Percentiles rank a stretch among this genome's conserved stretches.
phyloP scores from a whole-genome alignment of 75 land plant species.

The Cryptomeria japonica region DNA sequence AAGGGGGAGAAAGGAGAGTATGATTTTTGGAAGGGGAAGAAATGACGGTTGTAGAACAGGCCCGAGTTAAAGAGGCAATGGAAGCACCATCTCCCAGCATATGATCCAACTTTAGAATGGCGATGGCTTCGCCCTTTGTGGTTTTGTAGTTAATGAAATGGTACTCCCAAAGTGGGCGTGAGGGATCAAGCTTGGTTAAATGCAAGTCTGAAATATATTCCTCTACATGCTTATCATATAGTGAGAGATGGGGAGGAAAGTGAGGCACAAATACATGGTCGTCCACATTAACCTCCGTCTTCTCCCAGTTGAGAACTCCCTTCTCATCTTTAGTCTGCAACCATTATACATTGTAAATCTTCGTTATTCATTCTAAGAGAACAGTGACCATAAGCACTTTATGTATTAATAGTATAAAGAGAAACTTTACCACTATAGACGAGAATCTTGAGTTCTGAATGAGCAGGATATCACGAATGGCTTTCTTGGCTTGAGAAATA shows the following conservation, averaged over 20 bases:
- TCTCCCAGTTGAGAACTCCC: background rate
- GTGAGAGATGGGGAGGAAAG: background rate
- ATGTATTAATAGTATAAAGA: no score
- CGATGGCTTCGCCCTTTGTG: conserved; percentile 36
- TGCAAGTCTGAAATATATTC: conserved; percentile 49
- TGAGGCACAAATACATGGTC: background rate
- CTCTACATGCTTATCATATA: conserved; percentile 37
- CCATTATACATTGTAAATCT: no score
- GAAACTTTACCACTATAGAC: no score
- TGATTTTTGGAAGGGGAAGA: conserved; percentile 18
- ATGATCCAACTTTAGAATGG: conserved; percentile 69
- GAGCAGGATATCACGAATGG: no score
- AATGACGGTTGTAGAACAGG: conserved; percentile 47
- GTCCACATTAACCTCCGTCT: background rate
- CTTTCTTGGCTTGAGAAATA: no score
- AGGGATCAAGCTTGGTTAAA: conserved; percentile 30
- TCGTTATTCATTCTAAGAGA: no score
- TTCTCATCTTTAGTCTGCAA: no score
- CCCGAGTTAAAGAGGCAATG: conserved; percentile 70
- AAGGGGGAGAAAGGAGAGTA: background rate
- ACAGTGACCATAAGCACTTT: no score
- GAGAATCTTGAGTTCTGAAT: no score
- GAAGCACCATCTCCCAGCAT: conserved; percentile 82
- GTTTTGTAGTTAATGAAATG: conserved; percentile 16
- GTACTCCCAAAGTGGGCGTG: conserved; percentile 28